Evolutionary conservation across 2,329 filamentous ascomycete species (phyloP), one percentile per base, ranked within the genome.

Genomic region (Trichoderma asperellum): DNA sequence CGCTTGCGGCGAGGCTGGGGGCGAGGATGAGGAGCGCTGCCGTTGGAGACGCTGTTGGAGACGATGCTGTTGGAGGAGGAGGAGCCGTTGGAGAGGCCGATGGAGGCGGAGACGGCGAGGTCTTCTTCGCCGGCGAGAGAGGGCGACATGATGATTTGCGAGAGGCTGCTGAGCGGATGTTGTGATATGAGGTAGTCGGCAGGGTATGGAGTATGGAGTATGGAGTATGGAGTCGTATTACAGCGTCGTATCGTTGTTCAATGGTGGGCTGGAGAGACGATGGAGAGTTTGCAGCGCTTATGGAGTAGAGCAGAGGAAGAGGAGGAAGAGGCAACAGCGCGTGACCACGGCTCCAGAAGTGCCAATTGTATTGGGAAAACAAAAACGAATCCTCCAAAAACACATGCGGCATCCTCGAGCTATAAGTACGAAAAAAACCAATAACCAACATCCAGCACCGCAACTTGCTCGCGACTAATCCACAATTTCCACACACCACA

Each of bases 1-100:
- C 37, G 64, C 16, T 59, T 58, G 55, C 35, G 40, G 29, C 55
- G 55, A 49, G 55, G 40, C 21, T 59, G 64, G 29, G 16, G 11
- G 4, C n/a, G 34, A 6, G 14, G 52, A 55, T 29, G 40, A 14
- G 59, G 29, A 18, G 14, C n/a, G 27, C 0, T 11, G 12, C 8
- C 21, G 29, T 43, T 56, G 24, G 12, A 16, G 24, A 11, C 6
- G 47, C 47, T 16, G 3, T 49, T 49, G 18, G 47, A 24, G 24
- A 24, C 24, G n/a, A n/a, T 16, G 47, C 47, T 16, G 3, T 49
- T 49, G 18, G 47, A 24, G n/a, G n/a, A n/a, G 34, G 34, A 35
- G 34, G 11, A 8, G 34, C 7, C 58, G 21, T 47, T 18, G 18
- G 29, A 24, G 7, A 3, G 3, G 2, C 14, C 24, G 40, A n/a